Evolutionary conservation across 306 rosid species (phyloP).

Genomic region (Psophocarpus tetragonolobus): DNA sequence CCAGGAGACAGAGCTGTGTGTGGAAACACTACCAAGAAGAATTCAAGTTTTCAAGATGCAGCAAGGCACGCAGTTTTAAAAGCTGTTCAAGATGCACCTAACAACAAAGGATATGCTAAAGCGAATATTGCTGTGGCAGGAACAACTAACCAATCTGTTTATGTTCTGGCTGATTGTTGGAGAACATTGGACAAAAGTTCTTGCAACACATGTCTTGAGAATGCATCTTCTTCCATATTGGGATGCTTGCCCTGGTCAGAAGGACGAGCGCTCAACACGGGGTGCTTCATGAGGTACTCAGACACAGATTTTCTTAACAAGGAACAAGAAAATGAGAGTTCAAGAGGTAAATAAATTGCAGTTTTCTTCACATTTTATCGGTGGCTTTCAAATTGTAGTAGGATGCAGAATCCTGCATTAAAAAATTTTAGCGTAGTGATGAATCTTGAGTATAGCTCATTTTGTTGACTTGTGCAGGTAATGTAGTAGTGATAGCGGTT

Average conservation of each 20-base stretch:
- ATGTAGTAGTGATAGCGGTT: slow-evolving; percentile 47
- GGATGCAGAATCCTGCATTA: slow-evolving; percentile 12
- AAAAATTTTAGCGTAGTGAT: background rate
- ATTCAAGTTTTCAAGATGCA: slow-evolving; percentile 44
- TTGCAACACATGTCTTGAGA: slow-evolving; percentile 73
- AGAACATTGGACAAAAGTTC: slow-evolving; percentile 62
- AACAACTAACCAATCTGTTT: slow-evolving; percentile 53
- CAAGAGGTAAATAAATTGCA: slow-evolving; percentile 49
- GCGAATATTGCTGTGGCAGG: slow-evolving; percentile 43
- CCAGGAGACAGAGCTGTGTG: slow-evolving; percentile 60
- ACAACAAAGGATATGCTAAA: slow-evolving; percentile 56
- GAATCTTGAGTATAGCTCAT: slow-evolving; percentile 23
- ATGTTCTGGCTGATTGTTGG: slow-evolving; percentile 89
- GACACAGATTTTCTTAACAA: slow-evolving; percentile 76
- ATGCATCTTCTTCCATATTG: slow-evolving; percentile 62
- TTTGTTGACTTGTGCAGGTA: slow-evolving; percentile 56
- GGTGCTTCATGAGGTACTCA: slow-evolving; percentile 94
- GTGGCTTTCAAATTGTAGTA: background rate
- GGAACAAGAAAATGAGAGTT: slow-evolving; percentile 43
- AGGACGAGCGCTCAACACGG: slow-evolving; percentile 75
- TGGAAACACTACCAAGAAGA: slow-evolving; percentile 56
- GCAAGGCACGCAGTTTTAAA: slow-evolving; percentile 51
- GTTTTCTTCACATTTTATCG: background rate
- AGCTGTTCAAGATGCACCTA: slow-evolving; percentile 53
- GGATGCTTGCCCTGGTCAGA: slow-evolving; percentile 81